Conservation (phyloP, 2,329 filamentous ascomycete species). For the Claviceps africana region DNA sequence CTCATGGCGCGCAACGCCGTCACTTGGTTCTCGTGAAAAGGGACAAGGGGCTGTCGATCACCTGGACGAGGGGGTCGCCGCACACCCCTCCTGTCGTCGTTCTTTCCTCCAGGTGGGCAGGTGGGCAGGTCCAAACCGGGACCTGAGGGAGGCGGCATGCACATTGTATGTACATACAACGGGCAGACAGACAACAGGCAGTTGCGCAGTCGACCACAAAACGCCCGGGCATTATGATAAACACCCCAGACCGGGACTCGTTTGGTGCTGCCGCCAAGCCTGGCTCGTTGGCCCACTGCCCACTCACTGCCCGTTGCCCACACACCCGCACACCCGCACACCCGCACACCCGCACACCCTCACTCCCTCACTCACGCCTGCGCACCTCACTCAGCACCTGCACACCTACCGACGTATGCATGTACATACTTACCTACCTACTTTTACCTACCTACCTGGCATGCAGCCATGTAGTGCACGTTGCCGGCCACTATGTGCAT, state of each 20-base stretch:
- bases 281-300: slow-evolving; percentile 13
- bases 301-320: no score
- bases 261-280: slow-evolving; percentile 24
- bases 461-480: no score
- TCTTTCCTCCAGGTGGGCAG: neutral
- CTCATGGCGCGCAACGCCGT: slow-evolving; percentile 29
- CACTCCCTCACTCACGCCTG: no score
- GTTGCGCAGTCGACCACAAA: neutral
- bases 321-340: no score
- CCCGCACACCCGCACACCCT: no score
- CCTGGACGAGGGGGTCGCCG: slow-evolving; percentile 36
- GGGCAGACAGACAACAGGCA: no score
- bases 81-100: slow-evolving; percentile 16
- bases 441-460: neutral
- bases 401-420: neutral
- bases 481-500: neutral
- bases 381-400: no score
- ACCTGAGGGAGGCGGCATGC: no score
- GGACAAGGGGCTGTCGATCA: slow-evolving; percentile 42
- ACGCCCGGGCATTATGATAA: slow-evolving; percentile 6
- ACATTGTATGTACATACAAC: neutral
- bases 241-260: slow-evolving; percentile 18
- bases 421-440: neutral
- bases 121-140: no score
- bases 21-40: slow-evolving; percentile 32